Conservation (phyloP, 1,139 yeast genomes). For the Geotrichum europaeum region DNA sequence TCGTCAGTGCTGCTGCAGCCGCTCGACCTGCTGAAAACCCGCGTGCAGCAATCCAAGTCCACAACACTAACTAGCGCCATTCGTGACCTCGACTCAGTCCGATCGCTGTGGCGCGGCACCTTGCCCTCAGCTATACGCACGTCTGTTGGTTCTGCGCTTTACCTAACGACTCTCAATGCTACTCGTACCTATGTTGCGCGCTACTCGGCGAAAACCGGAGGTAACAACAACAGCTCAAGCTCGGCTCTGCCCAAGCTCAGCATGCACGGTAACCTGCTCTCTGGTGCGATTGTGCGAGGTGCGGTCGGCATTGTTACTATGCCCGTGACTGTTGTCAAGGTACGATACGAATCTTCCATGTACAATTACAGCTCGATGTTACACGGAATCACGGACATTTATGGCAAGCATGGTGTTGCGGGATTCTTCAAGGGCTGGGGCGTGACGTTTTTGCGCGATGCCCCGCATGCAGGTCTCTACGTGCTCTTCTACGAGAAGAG, state of each 20-base stretch:
- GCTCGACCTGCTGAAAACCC: conserved; percentile 78
- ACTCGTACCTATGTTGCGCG: conserved; percentile 50
- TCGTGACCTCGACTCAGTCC: conserved; percentile 39
- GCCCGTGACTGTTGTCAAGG: conserved; percentile 96
- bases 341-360: conserved; percentile 68
- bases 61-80: conserved; percentile 39
- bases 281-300: conserved; percentile 79
- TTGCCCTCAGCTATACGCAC: conserved; percentile 85
- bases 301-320: conserved; percentile 82
- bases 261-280: conserved; percentile 59
- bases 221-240: background rate
- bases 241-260: conserved; percentile 62
- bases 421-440: conserved; percentile 85
- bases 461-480: conserved; percentile 93
- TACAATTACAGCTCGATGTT: conserved; percentile 62
- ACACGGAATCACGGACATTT: conserved; percentile 59
- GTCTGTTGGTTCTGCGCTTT: conserved; percentile 84
- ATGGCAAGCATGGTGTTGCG: conserved; percentile 43
- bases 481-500: conserved; percentile 75
- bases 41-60: conserved; percentile 67
- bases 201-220: background rate
- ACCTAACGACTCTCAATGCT: conserved; percentile 64
- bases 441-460: conserved; percentile 84
- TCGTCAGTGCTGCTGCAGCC: conserved; percentile 85
- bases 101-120: conserved; percentile 82